A percentile compares a stretch with the other conserved stretches of the same genome.
phyloP scores from a whole-genome alignment of 495 filamentous ascomycete species.

The Astrocystis sublimbata region DNA sequence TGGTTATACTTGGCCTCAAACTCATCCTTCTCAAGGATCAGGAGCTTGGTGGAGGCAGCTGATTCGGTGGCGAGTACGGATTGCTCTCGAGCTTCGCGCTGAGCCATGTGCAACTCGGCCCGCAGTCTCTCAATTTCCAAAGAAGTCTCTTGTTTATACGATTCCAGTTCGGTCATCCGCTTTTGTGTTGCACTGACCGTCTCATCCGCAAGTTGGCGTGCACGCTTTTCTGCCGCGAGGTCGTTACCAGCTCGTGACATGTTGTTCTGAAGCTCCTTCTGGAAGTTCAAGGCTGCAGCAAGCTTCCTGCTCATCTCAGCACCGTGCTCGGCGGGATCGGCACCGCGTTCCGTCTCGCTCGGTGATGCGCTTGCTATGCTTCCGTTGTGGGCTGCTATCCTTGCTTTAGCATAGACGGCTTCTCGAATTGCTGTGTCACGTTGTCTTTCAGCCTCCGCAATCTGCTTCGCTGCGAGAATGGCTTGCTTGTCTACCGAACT shows the following conservation, averaged over 20 bases:
- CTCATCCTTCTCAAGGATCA: slow-evolving; percentile 82
- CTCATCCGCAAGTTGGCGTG: slow-evolving; percentile 83
- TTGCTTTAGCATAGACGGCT: slow-evolving; percentile 92
- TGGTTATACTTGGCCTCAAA: slow-evolving; percentile 69
- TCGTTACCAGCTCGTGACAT: slow-evolving; percentile 67
- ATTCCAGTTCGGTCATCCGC: slow-evolving; percentile 78
- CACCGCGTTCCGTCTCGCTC: slow-evolving; percentile 62
- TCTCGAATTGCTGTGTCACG: slow-evolving; percentile 89
- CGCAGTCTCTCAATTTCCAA: slow-evolving; percentile 82
- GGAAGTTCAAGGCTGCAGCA: slow-evolving; percentile 72
- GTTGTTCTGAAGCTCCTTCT: slow-evolving; percentile 71
- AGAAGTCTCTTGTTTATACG: slow-evolving; percentile 74
- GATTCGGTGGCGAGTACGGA: slow-evolving; percentile 74
- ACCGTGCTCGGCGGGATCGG: slow-evolving; percentile 62
- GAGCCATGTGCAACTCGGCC: slow-evolving; percentile 75
- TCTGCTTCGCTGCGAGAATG: slow-evolving; percentile 76
- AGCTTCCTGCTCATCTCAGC: slow-evolving; percentile 80
- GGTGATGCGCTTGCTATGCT: slow-evolving; percentile 71
- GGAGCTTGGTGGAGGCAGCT: slow-evolving; percentile 65
- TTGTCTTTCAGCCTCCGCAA: slow-evolving; percentile 91
- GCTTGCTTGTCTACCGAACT: slow-evolving; percentile 83
- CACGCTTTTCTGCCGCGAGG: slow-evolving; percentile 75
- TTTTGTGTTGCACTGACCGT: slow-evolving; percentile 79
- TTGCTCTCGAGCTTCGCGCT: slow-evolving; percentile 76
- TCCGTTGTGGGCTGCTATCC: slow-evolving; percentile 74